Evolutionary conservation across 2,329 filamentous ascomycete genomes (phyloP).

Genomic region (Bipolaris cookei): DNA sequence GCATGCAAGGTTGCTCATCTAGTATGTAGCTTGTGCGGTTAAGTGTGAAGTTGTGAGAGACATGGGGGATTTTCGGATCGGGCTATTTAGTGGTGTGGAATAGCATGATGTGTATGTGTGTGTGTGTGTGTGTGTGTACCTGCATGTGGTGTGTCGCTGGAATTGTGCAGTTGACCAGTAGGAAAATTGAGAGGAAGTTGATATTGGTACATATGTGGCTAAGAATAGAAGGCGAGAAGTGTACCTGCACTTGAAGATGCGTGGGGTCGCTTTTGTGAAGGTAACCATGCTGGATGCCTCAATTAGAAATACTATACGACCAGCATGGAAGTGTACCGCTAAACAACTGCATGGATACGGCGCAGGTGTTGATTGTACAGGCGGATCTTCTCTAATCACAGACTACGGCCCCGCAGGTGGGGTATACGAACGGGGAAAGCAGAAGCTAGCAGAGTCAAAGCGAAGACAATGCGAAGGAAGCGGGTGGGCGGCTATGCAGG

Average conservation of each 20-base stretch:
- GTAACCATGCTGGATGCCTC: slow-evolving; percentile 13
- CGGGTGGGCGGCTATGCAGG: slow-evolving; percentile 43
- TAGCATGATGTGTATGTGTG: background rate
- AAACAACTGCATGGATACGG: slow-evolving; percentile 15
- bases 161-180: background rate
- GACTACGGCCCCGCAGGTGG: slow-evolving; percentile 14
- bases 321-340: slow-evolving; percentile 14
- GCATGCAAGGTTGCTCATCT: too few species aligned
- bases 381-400: slow-evolving; percentile 11
- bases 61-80: background rate
- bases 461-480: slow-evolving; percentile 25
- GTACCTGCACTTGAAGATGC: slow-evolving; percentile 25
- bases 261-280: slow-evolving; percentile 14
- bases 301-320: slow-evolving; percentile 33
- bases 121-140: slow-evolving; percentile 3
- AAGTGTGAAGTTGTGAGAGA: slow-evolving; percentile 5
- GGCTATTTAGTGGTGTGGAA: slow-evolving; percentile 5
- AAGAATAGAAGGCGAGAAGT: slow-evolving; percentile 23
- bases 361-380: slow-evolving; percentile 18
- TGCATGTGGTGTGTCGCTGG: slow-evolving; percentile 10
- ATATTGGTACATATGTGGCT: slow-evolving; percentile 5
- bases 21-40: background rate
- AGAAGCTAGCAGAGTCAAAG: slow-evolving; percentile 9
- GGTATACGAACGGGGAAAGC: slow-evolving; percentile 21
- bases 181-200: background rate